phyloP scores from a whole-genome alignment of 805 yeast genomes.

The Starmerella floricola region DNA sequence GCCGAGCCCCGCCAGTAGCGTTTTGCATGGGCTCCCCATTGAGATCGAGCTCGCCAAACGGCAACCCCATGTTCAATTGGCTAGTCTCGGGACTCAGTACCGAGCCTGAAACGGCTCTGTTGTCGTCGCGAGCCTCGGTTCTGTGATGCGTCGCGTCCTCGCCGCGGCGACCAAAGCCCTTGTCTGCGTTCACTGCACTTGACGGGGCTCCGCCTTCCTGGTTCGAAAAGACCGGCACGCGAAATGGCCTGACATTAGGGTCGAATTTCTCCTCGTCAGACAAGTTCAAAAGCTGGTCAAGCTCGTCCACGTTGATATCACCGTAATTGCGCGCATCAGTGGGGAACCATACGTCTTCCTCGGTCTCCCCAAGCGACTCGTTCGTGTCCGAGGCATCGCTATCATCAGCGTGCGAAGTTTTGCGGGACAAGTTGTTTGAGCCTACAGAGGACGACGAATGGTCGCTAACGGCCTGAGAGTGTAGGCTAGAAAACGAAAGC shows the following conservation, averaged over 20 bases:
- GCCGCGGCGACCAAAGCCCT: background rate
- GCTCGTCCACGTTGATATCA: conserved; percentile 84
- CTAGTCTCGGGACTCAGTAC: too few relatives aligned
- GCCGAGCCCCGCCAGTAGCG: background rate
- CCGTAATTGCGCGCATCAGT: conserved; percentile 43
- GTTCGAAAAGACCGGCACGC: too few relatives aligned
- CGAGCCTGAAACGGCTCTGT: too few relatives aligned
- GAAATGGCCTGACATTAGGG: background rate
- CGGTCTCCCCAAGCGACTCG: conserved; percentile 57
- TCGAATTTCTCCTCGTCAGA: conserved; percentile 15
- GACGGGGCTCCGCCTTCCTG: too few relatives aligned
- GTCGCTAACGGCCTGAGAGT: conserved; percentile 14
- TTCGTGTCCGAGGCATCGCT: conserved; percentile 26
- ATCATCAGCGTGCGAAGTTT: conserved; percentile 20
- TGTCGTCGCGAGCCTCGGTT: too few relatives aligned
- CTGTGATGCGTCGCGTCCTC: background rate
- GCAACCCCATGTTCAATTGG: too few relatives aligned
- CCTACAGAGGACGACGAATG: conserved; percentile 3
- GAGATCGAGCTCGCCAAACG: too few relatives aligned
- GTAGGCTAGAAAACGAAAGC: conserved; percentile 11
- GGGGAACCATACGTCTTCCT: conserved; percentile 96
- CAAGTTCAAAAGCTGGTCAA: conserved; percentile 34
- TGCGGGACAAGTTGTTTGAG: conserved; percentile 7
- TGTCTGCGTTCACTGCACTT: background rate
- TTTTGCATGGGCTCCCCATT: too few relatives aligned